phyloP scores from a whole-genome alignment of 768 basidiomycete genomes.

The Boletus rubroflammeus region DNA sequence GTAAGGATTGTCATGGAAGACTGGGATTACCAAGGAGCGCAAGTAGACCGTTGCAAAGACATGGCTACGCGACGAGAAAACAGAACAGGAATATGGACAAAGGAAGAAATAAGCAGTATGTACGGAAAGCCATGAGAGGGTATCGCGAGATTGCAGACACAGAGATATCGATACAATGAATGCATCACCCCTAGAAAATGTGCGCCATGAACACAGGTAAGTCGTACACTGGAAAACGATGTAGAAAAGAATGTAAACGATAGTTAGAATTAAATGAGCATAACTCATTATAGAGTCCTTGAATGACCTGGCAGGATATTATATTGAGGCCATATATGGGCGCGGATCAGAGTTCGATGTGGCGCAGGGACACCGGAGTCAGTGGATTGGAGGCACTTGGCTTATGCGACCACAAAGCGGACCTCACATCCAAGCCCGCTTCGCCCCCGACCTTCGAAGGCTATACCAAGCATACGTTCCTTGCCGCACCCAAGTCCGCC shows the following conservation, averaged over 20 bases:
- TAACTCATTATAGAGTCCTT: constrained; percentile 29
- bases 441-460: constrained; percentile 58
- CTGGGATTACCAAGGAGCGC: neutral
- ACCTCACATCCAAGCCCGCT: constrained; percentile 48
- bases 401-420: constrained; percentile 31
- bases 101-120: neutral
- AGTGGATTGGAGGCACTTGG: neutral
- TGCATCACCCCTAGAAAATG: constrained; percentile 6
- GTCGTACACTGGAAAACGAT: constrained; percentile 3
- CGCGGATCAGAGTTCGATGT: neutral
- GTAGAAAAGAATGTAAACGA: constrained; percentile 4
- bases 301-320: constrained; percentile 8
- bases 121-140: constrained; percentile 4
- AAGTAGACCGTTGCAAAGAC: neutral
- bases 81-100: neutral
- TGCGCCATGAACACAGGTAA: constrained; percentile 1
- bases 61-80: constrained; percentile 3
- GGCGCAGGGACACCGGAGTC: neutral
- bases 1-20: neutral
- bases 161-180: constrained; percentile 27
- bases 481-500: constrained; percentile 51
- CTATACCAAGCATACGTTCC: constrained; percentile 56
- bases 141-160: constrained; percentile 22
- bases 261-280: constrained; percentile 33
- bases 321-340: neutral